Evolutionary conservation across 495 filamentous ascomycete genomes (phyloP), one percentile per base, ranked within the genome.

Genomic region (Xylaria sp.): DNA sequence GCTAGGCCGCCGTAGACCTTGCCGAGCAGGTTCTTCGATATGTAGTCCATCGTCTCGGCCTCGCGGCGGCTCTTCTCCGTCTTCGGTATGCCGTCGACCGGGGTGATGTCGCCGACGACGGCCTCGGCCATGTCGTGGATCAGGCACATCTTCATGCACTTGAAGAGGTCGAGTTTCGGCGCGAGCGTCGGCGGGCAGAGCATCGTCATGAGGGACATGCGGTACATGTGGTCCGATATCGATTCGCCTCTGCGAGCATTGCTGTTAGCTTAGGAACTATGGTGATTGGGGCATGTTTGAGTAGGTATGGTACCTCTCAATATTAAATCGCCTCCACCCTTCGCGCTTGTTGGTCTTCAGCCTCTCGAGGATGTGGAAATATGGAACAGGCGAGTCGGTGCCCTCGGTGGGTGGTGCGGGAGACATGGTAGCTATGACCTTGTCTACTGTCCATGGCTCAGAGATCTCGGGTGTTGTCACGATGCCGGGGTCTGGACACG

Each of bases 161-260:
- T 91, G 3, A 88, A 84, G 71, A 97, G 86, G 79, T 98, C 89
- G 74, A 99, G 80, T 37, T 82, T 84, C 14, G 86, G 77, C 12
- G 90, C 83, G 14, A 97, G 88, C 17, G 93, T 84, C 0, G 91
- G 83, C 21, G 96, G 97, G n/a, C 93, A 94, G 64, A 98, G 87
- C 90, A 99, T 92, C 43, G 93, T 93, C 82, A 98, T 93, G 76
- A 99, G 89, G 61, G 95, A 93, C 96, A 99, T 99, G 77, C 96
- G 93, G 82, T 99, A 98, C 96, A 99, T 99, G 85, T 99, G 96
- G 82, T 99, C 96, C 33, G 93, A 88, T 80, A 99, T 97, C 0
- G 93, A 96, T 81, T 99, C 96, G 71, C 85, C 85, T 29, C 80
- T 82, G 61, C 17, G 37, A 17, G 35, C 26, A 29, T 66, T 40